phyloP scores from a whole-genome alignment of 176 grass and related monocot genomes.

The Aechmea fasciata region DNA sequence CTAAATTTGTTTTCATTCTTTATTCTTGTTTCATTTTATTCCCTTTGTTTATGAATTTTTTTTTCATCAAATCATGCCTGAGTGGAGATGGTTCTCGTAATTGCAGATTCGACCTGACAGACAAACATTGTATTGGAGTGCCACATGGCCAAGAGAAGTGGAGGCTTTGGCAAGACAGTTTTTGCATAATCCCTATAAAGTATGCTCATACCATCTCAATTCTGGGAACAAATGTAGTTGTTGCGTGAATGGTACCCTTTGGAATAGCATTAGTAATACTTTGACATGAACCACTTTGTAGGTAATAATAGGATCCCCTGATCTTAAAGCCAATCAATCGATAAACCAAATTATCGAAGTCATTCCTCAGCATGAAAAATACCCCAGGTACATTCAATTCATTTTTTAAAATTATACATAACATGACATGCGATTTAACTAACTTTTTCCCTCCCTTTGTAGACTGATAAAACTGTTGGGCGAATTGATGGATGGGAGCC shows the following conservation, averaged over 20 bases:
- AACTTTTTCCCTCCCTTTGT: conserved; percentile 11
- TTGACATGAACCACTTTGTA: conserved; percentile 27
- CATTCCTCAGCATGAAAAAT: conserved; percentile 84
- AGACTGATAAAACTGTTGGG: conserved; percentile 84
- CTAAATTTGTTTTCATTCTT: not conserved
- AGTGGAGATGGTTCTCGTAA: conserved; percentile 8
- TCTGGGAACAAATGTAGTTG: not conserved
- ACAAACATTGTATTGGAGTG: conserved; percentile 96
- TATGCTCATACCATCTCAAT: conserved; percentile 1
- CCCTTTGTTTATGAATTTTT: not conserved
- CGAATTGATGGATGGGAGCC: conserved; percentile 81
- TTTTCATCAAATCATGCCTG: not conserved
- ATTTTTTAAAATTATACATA: not conserved
- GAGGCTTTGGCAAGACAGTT: conserved; percentile 76
- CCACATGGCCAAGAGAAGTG: conserved; percentile 93
- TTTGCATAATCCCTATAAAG: conserved; percentile 95
- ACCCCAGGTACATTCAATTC: conserved; percentile 44
- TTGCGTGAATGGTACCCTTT: not conserved
- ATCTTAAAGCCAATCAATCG: conserved; percentile 98
- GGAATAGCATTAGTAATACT: conserved; percentile 3
- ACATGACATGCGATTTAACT: not conserved
- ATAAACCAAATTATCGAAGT: conserved; percentile 93
- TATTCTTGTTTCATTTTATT: not conserved
- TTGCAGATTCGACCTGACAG: conserved; percentile 89
- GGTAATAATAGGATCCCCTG: conserved; percentile 84